These are phyloP conservation scores for Russula vinacea DNA, from an alignment of 768 basidiomycete genomes.

Conservation along the genomic window DNA sequence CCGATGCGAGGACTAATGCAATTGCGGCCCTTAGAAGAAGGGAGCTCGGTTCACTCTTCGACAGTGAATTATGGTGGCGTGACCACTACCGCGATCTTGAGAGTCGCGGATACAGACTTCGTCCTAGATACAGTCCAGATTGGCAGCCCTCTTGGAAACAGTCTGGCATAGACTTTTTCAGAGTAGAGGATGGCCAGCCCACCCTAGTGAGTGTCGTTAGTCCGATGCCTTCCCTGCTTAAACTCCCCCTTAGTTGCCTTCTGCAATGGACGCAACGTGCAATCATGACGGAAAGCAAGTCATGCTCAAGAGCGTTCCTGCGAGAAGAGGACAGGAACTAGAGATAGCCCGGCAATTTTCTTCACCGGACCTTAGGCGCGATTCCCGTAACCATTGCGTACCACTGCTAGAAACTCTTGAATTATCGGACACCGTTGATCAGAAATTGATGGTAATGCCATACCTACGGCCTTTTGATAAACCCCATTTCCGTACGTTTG, in stretches of 20 bases:
- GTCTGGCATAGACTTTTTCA: constrained; percentile 1
- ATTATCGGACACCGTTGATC: neutral
- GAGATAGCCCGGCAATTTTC: constrained; percentile 4
- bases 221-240: neutral
- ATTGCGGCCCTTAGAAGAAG: neutral
- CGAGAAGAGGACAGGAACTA: constrained; percentile 3
- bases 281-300: constrained; percentile 3
- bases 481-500: constrained; percentile 20
- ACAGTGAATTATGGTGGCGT: constrained; percentile 7
- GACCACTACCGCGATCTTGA: constrained; percentile 1
- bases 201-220: constrained; percentile 2
- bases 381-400: constrained; percentile 16
- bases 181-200: constrained; percentile 8
- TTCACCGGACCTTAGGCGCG: constrained; percentile 31
- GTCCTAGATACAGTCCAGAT: constrained; percentile 3
- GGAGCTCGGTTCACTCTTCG: neutral
- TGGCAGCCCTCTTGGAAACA: constrained; percentile 4
- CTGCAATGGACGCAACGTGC: constrained; percentile 6
- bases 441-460: constrained; percentile 23
- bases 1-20: neutral
- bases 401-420: neutral
- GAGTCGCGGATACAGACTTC: neutral
- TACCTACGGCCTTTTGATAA: constrained; percentile 31
- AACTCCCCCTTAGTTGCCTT: neutral
- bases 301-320: constrained; percentile 14